phyloP scores from a whole-genome alignment of 2,329 filamentous ascomycete species.

The Pseudonectria buxi region DNA sequence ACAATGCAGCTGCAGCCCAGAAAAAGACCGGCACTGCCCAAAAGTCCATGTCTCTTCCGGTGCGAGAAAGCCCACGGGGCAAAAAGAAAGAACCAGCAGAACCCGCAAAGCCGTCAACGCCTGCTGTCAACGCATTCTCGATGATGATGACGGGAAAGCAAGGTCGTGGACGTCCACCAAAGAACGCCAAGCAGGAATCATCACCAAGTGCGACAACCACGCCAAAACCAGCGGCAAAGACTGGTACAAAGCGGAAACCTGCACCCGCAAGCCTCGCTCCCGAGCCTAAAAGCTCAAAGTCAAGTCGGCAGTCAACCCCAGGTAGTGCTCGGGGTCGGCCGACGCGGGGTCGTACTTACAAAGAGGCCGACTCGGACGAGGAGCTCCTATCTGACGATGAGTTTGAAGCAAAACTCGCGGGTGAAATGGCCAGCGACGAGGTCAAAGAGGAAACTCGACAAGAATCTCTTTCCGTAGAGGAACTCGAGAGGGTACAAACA shows the following conservation, averaged over 20 bases:
- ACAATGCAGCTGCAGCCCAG: conserved; percentile 8
- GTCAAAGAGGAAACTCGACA: conserved; percentile 24
- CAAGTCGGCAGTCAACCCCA: conserved; percentile 70
- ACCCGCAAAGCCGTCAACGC: too few species aligned
- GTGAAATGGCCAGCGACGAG: conserved; percentile 45
- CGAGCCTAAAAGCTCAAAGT: conserved; percentile 62
- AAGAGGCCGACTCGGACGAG: conserved; percentile 52
- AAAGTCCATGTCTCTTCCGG: conserved; percentile 24
- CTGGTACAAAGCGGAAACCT: conserved; percentile 27
- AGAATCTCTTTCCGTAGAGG: conserved; percentile 42
- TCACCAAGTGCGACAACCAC: conserved; percentile 2
- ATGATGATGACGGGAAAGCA: conserved; percentile 51
- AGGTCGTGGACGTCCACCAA: conserved; percentile 15
- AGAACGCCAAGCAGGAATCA: conserved; percentile 18
- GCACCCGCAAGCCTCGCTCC: conserved; percentile 27
- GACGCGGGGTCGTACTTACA: conserved; percentile 42
- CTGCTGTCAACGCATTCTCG: conserved; percentile 41
- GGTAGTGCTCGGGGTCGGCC: conserved; percentile 45
- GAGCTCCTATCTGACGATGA: conserved; percentile 69
- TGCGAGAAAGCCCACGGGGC: conserved; percentile 31
- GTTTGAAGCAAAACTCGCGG: conserved; percentile 72
- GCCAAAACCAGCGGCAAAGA: conserved; percentile 11
- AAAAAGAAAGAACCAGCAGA: conserved; percentile 19
- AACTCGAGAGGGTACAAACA: conserved; percentile 58
- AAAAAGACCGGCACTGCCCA: conserved; percentile 9